Evolutionary conservation across 306 rosid genomes (phyloP).

Genomic region (Quercus berberidifolia): DNA sequence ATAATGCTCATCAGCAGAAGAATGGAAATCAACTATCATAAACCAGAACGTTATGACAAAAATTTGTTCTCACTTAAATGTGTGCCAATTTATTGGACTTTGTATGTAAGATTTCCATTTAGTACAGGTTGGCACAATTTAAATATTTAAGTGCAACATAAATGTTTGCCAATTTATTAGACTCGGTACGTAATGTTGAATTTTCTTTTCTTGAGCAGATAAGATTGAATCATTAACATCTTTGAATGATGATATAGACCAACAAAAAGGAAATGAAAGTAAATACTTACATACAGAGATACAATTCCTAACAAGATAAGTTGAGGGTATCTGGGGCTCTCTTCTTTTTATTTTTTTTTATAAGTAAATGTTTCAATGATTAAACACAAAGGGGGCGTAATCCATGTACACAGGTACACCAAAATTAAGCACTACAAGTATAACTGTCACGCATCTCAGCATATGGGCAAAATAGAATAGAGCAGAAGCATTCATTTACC

Average conservation of each 20-base stretch:
- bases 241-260: not conserved
- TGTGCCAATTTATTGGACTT: no score
- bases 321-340: not conserved
- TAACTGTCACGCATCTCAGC: no score
- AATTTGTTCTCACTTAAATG: not conserved
- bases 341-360: not conserved
- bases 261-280: not conserved
- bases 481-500: no score
- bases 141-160: not conserved
- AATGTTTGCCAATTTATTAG: not conserved
- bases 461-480: no score
- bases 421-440: no score
- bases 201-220: not conserved
- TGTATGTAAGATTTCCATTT: not conserved
- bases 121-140: not conserved
- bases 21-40: not conserved
- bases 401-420: no score
- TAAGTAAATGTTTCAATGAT: no score
- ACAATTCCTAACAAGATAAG: not conserved
- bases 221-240: not conserved
- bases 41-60: not conserved
- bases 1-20: not conserved
- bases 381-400: no score
- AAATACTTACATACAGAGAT: not conserved
- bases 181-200: not conserved